These are phyloP conservation scores for Pestalotiopsis sp. DNA, from an alignment of 2,329 filamentous ascomycete genomes.

Conservation along the genomic window DNA sequence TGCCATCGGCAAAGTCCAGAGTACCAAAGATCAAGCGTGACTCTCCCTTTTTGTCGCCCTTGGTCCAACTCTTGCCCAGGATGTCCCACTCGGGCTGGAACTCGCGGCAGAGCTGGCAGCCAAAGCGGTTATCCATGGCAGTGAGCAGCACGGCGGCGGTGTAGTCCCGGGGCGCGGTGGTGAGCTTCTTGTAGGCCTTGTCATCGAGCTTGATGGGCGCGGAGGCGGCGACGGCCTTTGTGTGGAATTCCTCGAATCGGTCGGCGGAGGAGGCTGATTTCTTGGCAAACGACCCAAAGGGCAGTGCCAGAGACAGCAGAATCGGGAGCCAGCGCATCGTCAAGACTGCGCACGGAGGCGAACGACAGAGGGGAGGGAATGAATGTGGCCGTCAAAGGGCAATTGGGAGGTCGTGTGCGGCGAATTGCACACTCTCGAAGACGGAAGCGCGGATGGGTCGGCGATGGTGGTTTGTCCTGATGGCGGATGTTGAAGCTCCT, in stretches of 20 bases:
- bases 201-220: constrained; percentile 78
- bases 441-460: neutral
- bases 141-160: constrained; percentile 82
- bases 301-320: constrained; percentile 64
- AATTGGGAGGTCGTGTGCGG: constrained; percentile 8
- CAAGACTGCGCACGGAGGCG: constrained; percentile 21
- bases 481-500: neutral
- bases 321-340: constrained; percentile 72
- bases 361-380: neutral
- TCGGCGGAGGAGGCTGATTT: constrained; percentile 58
- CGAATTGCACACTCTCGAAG: constrained; percentile 7
- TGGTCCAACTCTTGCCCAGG: constrained; percentile 82
- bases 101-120: constrained; percentile 83
- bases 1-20: constrained; percentile 85
- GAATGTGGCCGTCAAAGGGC: constrained; percentile 9
- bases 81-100: constrained; percentile 96
- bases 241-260: constrained; percentile 72
- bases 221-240: constrained; percentile 64
- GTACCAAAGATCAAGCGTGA: constrained; percentile 79
- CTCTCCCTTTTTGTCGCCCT: constrained; percentile 76
- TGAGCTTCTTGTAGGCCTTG: constrained; percentile 73
- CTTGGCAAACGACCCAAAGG: constrained; percentile 64
- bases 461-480: neutral
- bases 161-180: constrained; percentile 79
- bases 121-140: constrained; percentile 80